These are phyloP conservation scores for Suillus sp. DNA, from an alignment of 768 basidiomycete genomes.

Conservation along the genomic window DNA sequence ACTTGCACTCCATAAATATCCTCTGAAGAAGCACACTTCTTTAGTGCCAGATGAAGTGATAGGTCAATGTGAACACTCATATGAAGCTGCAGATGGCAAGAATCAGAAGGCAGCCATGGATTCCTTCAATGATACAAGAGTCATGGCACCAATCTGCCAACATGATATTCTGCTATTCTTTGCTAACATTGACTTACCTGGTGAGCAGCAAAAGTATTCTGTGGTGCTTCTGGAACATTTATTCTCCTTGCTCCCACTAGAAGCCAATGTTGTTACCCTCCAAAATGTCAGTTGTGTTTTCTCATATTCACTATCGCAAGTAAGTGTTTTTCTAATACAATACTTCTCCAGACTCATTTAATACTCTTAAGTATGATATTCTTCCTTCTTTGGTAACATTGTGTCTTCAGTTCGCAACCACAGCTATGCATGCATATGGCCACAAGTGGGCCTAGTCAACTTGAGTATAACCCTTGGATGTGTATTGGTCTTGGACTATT, in stretches of 20 bases:
- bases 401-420: conserved; percentile 33
- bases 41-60: too few relatives aligned
- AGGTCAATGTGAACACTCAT: too few relatives aligned
- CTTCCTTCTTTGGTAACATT: conserved; percentile 12
- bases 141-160: too few relatives aligned
- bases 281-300: neutral
- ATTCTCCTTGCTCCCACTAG: conserved; percentile 31
- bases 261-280: neutral
- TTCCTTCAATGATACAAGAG: too few relatives aligned
- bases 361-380: neutral
- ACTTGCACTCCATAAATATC: too few relatives aligned
- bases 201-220: conserved; percentile 42
- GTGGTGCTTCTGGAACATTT: conserved; percentile 37
- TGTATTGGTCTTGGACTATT: conserved; percentile 9
- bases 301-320: neutral
- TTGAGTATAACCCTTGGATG: conserved; percentile 8
- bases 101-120: too few relatives aligned
- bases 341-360: neutral
- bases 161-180: too few relatives aligned
- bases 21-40: too few relatives aligned
- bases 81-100: too few relatives aligned
- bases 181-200: conserved; percentile 2
- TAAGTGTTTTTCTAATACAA: neutral
- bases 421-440: conserved; percentile 43
- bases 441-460: conserved; percentile 38